phyloP scores from a whole-genome alignment of 192 early-diverging fungal species.

The Coemansia sp. region DNA sequence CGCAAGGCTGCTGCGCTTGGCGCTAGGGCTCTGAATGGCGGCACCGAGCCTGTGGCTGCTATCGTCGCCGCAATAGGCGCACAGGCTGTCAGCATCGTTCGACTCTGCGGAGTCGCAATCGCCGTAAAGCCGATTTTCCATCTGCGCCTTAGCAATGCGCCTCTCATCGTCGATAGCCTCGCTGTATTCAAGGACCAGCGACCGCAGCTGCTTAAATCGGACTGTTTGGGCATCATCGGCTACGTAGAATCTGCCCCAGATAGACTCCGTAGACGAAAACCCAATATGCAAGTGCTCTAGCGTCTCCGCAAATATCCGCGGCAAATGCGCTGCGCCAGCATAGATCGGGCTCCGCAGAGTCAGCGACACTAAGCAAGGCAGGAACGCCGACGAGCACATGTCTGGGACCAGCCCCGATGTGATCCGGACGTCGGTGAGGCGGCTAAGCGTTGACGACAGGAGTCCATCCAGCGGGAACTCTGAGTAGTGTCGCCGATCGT shows the following conservation, averaged over 20 bases:
- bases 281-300: constrained; percentile 26
- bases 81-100: neutral
- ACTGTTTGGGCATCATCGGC: constrained; percentile 4
- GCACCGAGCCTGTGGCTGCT: neutral
- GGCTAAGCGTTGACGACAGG: constrained; percentile 27
- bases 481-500: constrained; percentile 23
- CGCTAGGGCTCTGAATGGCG: neutral
- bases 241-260: constrained; percentile 41
- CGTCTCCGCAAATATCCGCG: constrained; percentile 34
- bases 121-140: neutral
- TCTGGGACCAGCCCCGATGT: constrained; percentile 27
- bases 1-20: neutral
- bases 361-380: constrained; percentile 27
- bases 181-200: constrained; percentile 31
- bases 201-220: constrained; percentile 17
- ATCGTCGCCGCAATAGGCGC: neutral
- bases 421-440: constrained; percentile 12
- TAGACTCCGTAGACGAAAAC: constrained; percentile 32
- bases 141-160: neutral
- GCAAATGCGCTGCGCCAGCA: constrained; percentile 19
- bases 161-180: constrained; percentile 8
- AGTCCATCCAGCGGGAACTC: constrained; percentile 43
- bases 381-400: constrained; percentile 29
- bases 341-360: constrained; percentile 31
- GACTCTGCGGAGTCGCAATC: neutral